A percentile compares a stretch with the other conserved stretches of the same genome.
These are phyloP conservation scores for Dryas octopetala DNA, from an alignment of 306 rosid species.

Conservation along the genomic window DNA sequence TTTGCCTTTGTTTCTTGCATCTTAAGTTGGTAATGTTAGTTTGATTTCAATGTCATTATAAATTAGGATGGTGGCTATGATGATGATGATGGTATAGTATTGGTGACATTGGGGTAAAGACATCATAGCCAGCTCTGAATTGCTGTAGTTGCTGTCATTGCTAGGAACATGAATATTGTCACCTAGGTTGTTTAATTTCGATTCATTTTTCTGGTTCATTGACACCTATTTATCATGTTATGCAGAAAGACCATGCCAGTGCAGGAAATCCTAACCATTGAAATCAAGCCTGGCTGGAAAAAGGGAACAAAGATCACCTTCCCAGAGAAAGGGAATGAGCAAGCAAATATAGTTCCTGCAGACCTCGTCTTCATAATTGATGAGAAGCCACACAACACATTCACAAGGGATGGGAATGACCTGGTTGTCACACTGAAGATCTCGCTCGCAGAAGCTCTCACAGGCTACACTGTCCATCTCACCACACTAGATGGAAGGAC, in stretches of 20 bases:
- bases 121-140: too few relatives aligned
- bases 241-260: conserved; percentile 61
- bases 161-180: background rate
- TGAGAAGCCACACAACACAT: conserved; percentile 78
- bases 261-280: conserved; percentile 83
- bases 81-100: too few relatives aligned
- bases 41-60: background rate
- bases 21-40: background rate
- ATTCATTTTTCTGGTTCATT: background rate
- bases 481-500: conserved; percentile 73
- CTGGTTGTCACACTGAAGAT: conserved; percentile 55
- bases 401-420: conserved; percentile 85
- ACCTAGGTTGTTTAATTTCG: background rate
- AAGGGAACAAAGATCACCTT: conserved; percentile 93
- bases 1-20: background rate
- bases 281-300: conserved; percentile 93
- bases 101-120: too few relatives aligned
- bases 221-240: conserved; percentile 7
- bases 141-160: too few relatives aligned
- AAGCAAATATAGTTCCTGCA: conserved; percentile 63
- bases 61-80: background rate
- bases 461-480: conserved; percentile 57
- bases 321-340: conserved; percentile 83
- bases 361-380: conserved; percentile 77
- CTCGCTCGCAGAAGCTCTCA: conserved; percentile 54